Conservation (phyloP, 768 basidiomycete genomes). For the Dioszegia aurantiaca region DNA sequence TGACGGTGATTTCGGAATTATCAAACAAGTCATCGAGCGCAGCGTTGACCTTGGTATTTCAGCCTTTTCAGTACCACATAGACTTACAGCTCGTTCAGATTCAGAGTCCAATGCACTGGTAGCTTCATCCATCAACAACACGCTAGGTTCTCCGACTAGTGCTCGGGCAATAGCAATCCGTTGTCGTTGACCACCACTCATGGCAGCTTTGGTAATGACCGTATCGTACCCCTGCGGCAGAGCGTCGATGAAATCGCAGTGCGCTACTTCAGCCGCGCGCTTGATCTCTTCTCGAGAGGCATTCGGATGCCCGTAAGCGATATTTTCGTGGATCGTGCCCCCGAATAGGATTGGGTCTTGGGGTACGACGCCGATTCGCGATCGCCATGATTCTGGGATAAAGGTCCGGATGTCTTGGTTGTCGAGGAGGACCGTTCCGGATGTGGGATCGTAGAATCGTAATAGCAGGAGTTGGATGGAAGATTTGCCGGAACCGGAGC, state of each 20-base stretch:
- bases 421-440: slow-evolving; percentile 75
- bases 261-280: slow-evolving; percentile 78
- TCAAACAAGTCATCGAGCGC: slow-evolving; percentile 82
- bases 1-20: slow-evolving; percentile 73
- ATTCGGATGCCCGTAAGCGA: slow-evolving; percentile 73
- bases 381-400: slow-evolving; percentile 77
- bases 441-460: slow-evolving; percentile 79
- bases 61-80: background rate
- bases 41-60: slow-evolving; percentile 61
- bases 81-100: slow-evolving; percentile 53
- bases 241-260: slow-evolving; percentile 90
- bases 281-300: slow-evolving; percentile 74
- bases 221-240: slow-evolving; percentile 93
- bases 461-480: slow-evolving; percentile 83
- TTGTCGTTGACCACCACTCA: slow-evolving; percentile 54
- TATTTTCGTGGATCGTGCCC: slow-evolving; percentile 89
- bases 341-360: slow-evolving; percentile 88
- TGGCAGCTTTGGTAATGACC: slow-evolving; percentile 65
- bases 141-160: slow-evolving; percentile 78
- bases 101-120: slow-evolving; percentile 55
- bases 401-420: slow-evolving; percentile 86
- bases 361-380: slow-evolving; percentile 82
- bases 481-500: slow-evolving; percentile 89
- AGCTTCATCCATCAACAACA: slow-evolving; percentile 83
- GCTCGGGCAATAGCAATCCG: slow-evolving; percentile 84